These are phyloP conservation scores for Biscogniauxia marginata DNA, from an alignment of 2,329 filamentous ascomycete genomes.

Conservation along the genomic window DNA sequence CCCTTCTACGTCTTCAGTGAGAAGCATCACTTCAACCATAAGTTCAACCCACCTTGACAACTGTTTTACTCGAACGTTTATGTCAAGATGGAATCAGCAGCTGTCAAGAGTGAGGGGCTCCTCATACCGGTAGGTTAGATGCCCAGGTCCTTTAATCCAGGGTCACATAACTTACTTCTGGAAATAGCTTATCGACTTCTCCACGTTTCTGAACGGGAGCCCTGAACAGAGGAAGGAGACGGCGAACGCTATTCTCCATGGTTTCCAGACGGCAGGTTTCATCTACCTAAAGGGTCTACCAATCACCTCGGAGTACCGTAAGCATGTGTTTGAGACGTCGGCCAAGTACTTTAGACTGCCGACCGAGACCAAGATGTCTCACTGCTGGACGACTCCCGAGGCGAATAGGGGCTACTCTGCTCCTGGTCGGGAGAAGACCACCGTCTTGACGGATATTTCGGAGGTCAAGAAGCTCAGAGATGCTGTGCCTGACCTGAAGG, in stretches of 20 bases:
- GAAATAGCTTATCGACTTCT: conserved; percentile 73
- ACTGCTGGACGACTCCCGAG: conserved; percentile 70
- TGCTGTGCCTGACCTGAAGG: conserved; percentile 63
- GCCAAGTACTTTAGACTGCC: conserved; percentile 69
- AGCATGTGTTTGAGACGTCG: conserved; percentile 64
- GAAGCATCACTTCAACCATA: not conserved
- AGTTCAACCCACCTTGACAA: no score
- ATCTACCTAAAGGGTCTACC: conserved; percentile 83
- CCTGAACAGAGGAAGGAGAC: conserved; percentile 59
- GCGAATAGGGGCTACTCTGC: conserved; percentile 73
- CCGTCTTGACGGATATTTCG: conserved; percentile 48
- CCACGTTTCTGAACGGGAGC: conserved; percentile 64
- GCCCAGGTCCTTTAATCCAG: not conserved
- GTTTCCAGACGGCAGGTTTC: conserved; percentile 85
- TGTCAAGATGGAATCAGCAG: conserved; percentile 38
- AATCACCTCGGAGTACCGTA: conserved; percentile 59
- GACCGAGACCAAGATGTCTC: conserved; percentile 58
- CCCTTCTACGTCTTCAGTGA: not conserved
- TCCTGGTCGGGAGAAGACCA: conserved; percentile 70
- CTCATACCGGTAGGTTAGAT: conserved; percentile 50
- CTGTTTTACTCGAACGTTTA: not conserved
- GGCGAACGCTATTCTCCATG: conserved; percentile 70
- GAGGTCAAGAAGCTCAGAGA: conserved; percentile 60
- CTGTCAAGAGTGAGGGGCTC: conserved; percentile 51
- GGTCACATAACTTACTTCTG: not conserved